Evolutionary conservation across 495 filamentous ascomycete genomes (phyloP).

Genomic region (Aspergillus carlsbadensis): DNA sequence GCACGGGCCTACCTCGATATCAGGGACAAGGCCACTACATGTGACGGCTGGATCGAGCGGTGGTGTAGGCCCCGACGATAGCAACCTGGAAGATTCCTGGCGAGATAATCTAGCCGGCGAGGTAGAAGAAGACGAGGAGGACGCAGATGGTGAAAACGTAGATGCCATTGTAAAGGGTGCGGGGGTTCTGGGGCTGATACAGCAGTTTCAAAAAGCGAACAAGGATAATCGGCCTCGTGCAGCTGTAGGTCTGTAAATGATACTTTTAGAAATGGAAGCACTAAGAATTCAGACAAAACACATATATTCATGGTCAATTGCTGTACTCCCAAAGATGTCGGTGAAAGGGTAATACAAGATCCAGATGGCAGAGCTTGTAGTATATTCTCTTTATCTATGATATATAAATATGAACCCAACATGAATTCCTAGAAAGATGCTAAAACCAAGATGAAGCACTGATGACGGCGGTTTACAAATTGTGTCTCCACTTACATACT

Average conservation of each 20-base stretch:
- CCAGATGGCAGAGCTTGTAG: too few species aligned
- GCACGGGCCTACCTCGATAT: slow-evolving; percentile 25
- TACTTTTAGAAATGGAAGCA: background rate
- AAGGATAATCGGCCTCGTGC: slow-evolving; percentile 55
- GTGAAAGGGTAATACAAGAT: too few species aligned
- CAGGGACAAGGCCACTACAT: slow-evolving; percentile 14
- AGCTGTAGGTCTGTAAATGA: slow-evolving; percentile 35
- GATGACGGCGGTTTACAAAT: too few species aligned
- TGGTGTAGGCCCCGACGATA: slow-evolving; percentile 48
- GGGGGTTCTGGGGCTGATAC: slow-evolving; percentile 77
- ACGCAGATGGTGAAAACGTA: slow-evolving; percentile 48
- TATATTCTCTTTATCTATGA: too few species aligned
- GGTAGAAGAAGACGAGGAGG: slow-evolving; percentile 44
- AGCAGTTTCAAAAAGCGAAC: slow-evolving; percentile 87
- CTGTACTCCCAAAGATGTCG: too few species aligned
- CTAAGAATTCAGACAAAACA: too few species aligned
- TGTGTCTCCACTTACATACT: too few species aligned
- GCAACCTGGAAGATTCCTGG: slow-evolving; percentile 65
- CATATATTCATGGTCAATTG: too few species aligned
- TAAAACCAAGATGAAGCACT: too few species aligned
- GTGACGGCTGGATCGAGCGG: slow-evolving; percentile 39
- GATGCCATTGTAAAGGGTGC: slow-evolving; percentile 50
- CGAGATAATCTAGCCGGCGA: slow-evolving; percentile 54
- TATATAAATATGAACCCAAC: too few species aligned
- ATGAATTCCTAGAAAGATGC: too few species aligned